Evolutionary conservation across 805 yeast species (phyloP), one percentile per base, ranked within the genome.

Genomic region (Wickerhamiella siamensis): DNA sequence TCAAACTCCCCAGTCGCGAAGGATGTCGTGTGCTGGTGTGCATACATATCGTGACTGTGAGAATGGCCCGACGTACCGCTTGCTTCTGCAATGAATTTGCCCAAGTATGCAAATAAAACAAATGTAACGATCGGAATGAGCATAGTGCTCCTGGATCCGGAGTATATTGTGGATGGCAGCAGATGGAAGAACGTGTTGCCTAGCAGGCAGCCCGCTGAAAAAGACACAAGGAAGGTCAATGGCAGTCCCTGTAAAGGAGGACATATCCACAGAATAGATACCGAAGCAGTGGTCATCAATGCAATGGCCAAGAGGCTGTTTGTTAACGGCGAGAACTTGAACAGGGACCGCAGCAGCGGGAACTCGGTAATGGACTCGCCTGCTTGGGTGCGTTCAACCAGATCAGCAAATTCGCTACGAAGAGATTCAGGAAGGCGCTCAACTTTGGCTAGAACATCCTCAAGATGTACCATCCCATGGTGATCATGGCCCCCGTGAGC

Each of bases 141-240:
- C 8, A 68, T 46, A 0, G 83, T 82, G 6, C 72, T 52, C 3
- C 69, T 50, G 19, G 66, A 61, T 43, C 70, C 70, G 47, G 27
- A 34, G 16, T 72, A 76, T n/a, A n/a, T n/a, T 40, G 72, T 72
- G 21, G 71, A 53, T 2, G 91, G 91, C 37, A 81, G 58, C 44
- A 81, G 54, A 57, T 81, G 91, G 35, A 80, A 56, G 47, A 81
- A 77, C 1, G 79, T 75, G 54, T 80, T 88, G 36, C 88, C 88
- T 29, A 81, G 59, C 31, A 81, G 61, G 1, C 87, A 82, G 36
- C 91, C 91, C 38, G 76, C 70, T 12, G 88, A 87, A 61, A 81
- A 79, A 36, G 83, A 66, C 1, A 79, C 82, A 42, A 80, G 57
- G 20, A 71, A 54, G 8, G 74, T 64, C 31, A 78, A 59, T 26